Evolutionary conservation across 177 flowering plant genomes (phyloP), one percentile per base, ranked within the genome.

Genomic region (Vitis hybrid): DNA sequence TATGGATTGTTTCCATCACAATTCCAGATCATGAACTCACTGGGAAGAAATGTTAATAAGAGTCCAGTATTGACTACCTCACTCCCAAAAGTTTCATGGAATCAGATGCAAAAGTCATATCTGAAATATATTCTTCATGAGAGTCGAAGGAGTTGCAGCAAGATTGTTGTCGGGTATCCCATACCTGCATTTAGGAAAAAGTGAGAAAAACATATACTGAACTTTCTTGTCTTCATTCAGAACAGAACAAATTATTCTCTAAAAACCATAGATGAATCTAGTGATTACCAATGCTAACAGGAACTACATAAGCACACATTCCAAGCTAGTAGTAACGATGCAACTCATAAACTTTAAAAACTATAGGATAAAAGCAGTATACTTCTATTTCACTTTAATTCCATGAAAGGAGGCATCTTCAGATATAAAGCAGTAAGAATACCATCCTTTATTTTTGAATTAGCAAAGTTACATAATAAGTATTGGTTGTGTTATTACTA

Each of bases 81-180:
- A 98, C 87, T 64, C 79, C 91, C 62, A 95, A 70, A 2, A 95
- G 79, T 75, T 85, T 90, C 26, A 23, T 23, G 17, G 93, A 83
- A 74, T 87, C 90, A 65, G 94, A 65, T 13, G 85, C 86, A 84
- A 86, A 95, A 55, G 88, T 85, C 82, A 95, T 86, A 68, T 91
- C 98, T 18, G 97, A 89, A 72, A 93, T 81, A 72, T 85, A 93
- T 26, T 95, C 99, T 71, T 87, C 92, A 76, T 95, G 98, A 50
- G 80, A 88, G 67, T 80, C 57, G 75, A 89, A 95, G 15, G 91
- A 64, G 68, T 83, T 85, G 79, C 89, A 90, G 75, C 94, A 89
- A 49, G 94, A 75, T 5, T 85, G 97, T 74, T 90, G 92, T 54
- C 99, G 80, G 23, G 96, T 95, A 79, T 95, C 99, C 99, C 99